These are phyloP conservation scores for Russula virescens DNA, from an alignment of 768 basidiomycete species.

Conservation along the genomic window DNA sequence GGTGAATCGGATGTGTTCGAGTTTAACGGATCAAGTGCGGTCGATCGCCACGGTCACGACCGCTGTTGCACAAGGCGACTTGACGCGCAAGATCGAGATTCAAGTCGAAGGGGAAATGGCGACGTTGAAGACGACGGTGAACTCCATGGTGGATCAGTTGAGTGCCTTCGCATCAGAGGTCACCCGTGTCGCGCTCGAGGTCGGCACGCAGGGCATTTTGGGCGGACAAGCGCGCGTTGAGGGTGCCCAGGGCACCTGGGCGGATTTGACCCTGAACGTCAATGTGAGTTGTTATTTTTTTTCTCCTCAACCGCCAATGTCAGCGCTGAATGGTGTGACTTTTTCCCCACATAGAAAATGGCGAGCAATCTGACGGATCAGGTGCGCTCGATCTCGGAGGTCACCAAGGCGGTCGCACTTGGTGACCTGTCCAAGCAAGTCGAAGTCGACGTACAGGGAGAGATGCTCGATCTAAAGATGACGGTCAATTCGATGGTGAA, in stretches of 20 bases:
- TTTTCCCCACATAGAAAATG: slow-evolving; percentile 57
- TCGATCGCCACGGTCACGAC: slow-evolving; percentile 78
- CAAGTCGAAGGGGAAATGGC: slow-evolving; percentile 81
- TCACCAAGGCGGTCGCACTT: slow-evolving; percentile 68
- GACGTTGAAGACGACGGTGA: slow-evolving; percentile 73
- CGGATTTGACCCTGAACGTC: slow-evolving; percentile 78
- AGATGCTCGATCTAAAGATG: slow-evolving; percentile 83
- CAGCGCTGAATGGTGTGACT: neutral
- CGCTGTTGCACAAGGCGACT: slow-evolving; percentile 80
- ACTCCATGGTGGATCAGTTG: slow-evolving; percentile 85
- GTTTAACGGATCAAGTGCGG: slow-evolving; percentile 69
- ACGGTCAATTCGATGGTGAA: slow-evolving; percentile 77
- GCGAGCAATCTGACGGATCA: slow-evolving; percentile 79
- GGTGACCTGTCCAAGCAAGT: slow-evolving; percentile 83
- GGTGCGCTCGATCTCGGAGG: slow-evolving; percentile 88
- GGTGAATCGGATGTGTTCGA: slow-evolving; percentile 75
- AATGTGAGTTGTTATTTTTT: slow-evolving; percentile 46
- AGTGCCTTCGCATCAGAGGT: slow-evolving; percentile 77
- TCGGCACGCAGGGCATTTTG: slow-evolving; percentile 82
- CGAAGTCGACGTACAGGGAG: slow-evolving; percentile 89
- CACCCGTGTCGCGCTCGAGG: slow-evolving; percentile 77
- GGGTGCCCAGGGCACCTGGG: slow-evolving; percentile 88
- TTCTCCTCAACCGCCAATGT: neutral
- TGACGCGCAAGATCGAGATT: slow-evolving; percentile 87
- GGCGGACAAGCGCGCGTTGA: slow-evolving; percentile 85